phyloP scores from a whole-genome alignment of 495 filamentous ascomycete genomes.

The Pyrenula aspistea region DNA sequence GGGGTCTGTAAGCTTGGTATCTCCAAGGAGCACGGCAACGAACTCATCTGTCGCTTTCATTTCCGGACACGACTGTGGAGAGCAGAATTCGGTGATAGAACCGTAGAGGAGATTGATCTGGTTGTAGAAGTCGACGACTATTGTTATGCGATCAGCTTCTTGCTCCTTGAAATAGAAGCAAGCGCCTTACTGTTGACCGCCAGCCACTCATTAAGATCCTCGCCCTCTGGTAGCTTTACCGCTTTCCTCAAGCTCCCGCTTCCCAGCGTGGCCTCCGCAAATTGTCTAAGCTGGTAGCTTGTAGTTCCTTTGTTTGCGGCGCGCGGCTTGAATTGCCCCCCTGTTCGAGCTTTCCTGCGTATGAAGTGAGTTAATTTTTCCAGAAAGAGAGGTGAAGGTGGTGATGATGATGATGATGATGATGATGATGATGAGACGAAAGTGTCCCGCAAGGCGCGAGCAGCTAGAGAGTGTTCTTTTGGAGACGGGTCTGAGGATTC shows the following conservation, averaged over 20 bases:
- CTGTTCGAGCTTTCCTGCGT: conserved; percentile 73
- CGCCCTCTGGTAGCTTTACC: conserved; percentile 91
- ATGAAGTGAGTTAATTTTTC: conserved; percentile 4
- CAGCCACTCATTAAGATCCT: conserved; percentile 95
- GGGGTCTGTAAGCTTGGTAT: conserved; percentile 1
- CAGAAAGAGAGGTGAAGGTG: background rate
- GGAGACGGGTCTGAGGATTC: conserved; percentile 19
- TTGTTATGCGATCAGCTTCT: conserved; percentile 3
- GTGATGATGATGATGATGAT: conserved; percentile 15
- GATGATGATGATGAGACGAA: conserved; percentile 25
- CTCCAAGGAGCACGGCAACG: conserved; percentile 8
- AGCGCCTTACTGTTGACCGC: conserved; percentile 75
- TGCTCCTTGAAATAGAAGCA: background rate
- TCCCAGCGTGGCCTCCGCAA: conserved; percentile 92
- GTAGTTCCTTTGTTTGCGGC: conserved; percentile 77
- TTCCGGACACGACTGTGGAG: conserved; percentile 88
- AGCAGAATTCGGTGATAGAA: conserved; percentile 98
- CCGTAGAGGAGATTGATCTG: conserved; percentile 98
- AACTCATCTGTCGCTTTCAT: conserved; percentile 99
- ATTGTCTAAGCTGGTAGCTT: conserved; percentile 92
- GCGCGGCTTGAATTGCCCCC: conserved; percentile 85
- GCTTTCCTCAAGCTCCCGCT: conserved; percentile 92
- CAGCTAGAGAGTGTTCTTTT: conserved; percentile 22
- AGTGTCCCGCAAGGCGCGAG: conserved; percentile 25
- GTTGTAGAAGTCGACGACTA: conserved; percentile 99